Percentiles rank a stretch among this genome's conserved stretches.
Evolutionary conservation across 2,329 filamentous ascomycete species (phyloP).

Genomic region (Leptographium galeiforme): DNA sequence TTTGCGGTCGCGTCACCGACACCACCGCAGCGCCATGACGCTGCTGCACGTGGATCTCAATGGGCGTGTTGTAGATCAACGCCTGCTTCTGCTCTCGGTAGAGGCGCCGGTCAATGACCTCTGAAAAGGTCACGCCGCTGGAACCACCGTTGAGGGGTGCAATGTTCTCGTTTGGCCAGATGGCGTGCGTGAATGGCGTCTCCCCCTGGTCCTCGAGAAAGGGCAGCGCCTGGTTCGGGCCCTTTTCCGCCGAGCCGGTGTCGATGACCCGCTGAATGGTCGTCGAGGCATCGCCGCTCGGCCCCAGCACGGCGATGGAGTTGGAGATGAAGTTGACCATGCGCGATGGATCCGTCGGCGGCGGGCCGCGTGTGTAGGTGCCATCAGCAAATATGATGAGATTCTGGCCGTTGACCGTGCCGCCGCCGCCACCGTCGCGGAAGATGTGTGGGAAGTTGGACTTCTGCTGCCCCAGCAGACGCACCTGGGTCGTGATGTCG

Average conservation of each 20-base stretch:
- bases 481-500: slow-evolving; percentile 4
- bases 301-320: slow-evolving; percentile 7
- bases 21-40: background rate
- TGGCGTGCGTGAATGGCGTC: background rate
- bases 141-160: background rate
- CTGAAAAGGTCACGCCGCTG: slow-evolving; percentile 7
- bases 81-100: slow-evolving; percentile 5
- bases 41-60: slow-evolving; percentile 6
- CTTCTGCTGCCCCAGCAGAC: slow-evolving; percentile 5
- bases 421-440: slow-evolving; percentile 12
- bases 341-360: slow-evolving; percentile 5
- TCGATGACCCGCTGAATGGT: slow-evolving; percentile 1
- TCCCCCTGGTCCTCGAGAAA: slow-evolving; percentile 6
- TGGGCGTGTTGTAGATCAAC: slow-evolving; percentile 10
- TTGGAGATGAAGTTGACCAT: slow-evolving; percentile 11
- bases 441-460: slow-evolving; percentile 11
- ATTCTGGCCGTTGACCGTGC: slow-evolving; percentile 7
- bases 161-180: slow-evolving; percentile 12
- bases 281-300: background rate
- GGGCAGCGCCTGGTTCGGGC: slow-evolving; percentile 3
- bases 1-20: slow-evolving; percentile 1
- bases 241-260: background rate
- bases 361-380: slow-evolving; percentile 8
- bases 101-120: slow-evolving; percentile 9
- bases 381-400: slow-evolving; percentile 11